Evolutionary conservation across 345 rosid genomes (phyloP).

Genomic region (Arabis hirsuta): DNA sequence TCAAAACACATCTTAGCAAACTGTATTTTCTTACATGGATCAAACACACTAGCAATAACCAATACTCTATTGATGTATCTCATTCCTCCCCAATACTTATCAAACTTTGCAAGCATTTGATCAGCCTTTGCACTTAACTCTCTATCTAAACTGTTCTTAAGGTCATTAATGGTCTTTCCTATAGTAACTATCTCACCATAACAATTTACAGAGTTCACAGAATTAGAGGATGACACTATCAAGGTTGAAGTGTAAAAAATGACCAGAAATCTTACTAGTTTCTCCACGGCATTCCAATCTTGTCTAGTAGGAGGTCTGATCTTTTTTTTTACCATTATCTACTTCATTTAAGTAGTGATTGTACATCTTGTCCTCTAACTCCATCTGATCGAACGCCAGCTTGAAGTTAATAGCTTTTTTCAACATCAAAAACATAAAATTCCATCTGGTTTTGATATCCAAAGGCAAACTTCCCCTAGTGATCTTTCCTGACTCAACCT

Average conservation of each 20-base stretch:
- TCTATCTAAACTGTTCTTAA: too few relatives aligned
- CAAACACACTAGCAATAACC: background rate
- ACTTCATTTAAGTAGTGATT: background rate
- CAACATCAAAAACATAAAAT: background rate
- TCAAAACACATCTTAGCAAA: background rate
- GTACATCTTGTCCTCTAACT: background rate
- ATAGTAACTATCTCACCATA: too few relatives aligned
- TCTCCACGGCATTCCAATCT: too few relatives aligned
- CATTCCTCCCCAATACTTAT: background rate
- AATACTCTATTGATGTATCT: background rate
- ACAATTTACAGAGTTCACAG: too few relatives aligned
- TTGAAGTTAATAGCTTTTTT: background rate
- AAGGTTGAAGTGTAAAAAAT: too few relatives aligned
- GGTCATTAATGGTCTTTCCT: too few relatives aligned
- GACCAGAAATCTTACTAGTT: too few relatives aligned
- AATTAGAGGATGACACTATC: too few relatives aligned
- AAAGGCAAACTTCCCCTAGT: too few relatives aligned
- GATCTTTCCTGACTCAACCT: background rate
- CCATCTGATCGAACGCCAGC: background rate
- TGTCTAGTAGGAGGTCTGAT: background rate
- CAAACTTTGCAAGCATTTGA: background rate
- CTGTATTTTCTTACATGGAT: background rate
- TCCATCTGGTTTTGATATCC: background rate
- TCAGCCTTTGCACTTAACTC: too few relatives aligned
- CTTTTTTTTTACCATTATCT: background rate